These are phyloP conservation scores for Phytopythium oedochilum DNA, from an alignment of 352 stramenopile species.

Conservation along the genomic window DNA sequence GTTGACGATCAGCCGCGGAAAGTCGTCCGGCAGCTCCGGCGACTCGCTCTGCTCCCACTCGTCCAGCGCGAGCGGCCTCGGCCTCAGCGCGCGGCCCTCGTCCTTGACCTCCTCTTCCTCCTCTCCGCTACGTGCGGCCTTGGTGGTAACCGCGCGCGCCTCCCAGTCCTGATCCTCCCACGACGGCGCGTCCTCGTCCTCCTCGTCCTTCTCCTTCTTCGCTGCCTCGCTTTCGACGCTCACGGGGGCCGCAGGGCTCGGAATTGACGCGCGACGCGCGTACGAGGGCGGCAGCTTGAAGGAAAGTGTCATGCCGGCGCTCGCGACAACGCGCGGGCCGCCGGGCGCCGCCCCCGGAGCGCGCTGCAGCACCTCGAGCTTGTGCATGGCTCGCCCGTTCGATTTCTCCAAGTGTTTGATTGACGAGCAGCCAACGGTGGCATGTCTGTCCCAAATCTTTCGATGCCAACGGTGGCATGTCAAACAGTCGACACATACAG, in stretches of 20 bases:
- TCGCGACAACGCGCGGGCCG: slow-evolving; percentile 20
- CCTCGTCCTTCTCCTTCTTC: background rate
- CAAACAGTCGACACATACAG: too few species aligned
- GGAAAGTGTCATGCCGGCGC: slow-evolving; percentile 43
- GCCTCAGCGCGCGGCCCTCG: background rate
- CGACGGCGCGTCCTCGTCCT: slow-evolving; percentile 13
- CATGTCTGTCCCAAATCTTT: too few species aligned
- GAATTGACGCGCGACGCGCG: slow-evolving; percentile 1
- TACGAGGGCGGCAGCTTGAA: slow-evolving; percentile 35
- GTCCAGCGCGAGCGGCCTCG: background rate
- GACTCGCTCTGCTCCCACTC: slow-evolving; percentile 34
- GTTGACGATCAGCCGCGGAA: slow-evolving; percentile 66
- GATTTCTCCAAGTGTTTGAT: background rate
- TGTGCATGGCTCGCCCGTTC: slow-evolving; percentile 11
- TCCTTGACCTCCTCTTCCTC: background rate
- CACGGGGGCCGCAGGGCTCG: background rate
- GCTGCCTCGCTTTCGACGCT: background rate
- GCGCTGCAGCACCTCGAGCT: slow-evolving; percentile 42
- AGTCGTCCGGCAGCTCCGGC: slow-evolving; percentile 55
- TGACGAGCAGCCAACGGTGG: too few species aligned
- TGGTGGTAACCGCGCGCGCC: background rate
- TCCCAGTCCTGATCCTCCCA: slow-evolving; percentile 54
- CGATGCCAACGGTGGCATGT: too few species aligned
- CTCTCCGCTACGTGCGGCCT: background rate
- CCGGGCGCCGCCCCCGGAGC: slow-evolving; percentile 9